Percentiles rank a stretch among this genome's conserved stretches.
Evolutionary conservation across 805 yeast genomes (phyloP).

Genomic region (Ogataea polymorpha): DNA sequence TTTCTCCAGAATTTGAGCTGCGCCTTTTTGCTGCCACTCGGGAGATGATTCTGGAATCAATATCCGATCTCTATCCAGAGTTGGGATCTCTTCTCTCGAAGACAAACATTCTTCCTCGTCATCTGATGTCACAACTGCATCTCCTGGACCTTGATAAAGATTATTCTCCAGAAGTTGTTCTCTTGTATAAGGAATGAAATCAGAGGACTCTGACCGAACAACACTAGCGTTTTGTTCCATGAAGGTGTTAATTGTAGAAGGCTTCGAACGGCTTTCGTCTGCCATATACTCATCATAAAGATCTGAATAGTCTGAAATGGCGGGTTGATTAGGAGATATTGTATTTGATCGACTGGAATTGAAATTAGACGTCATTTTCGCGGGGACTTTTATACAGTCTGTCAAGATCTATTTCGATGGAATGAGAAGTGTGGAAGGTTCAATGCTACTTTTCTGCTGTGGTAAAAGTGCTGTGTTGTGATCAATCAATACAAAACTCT

Average conservation of each 20-base stretch:
- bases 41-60: constrained; percentile 27
- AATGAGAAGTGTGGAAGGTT: no score
- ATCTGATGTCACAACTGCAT: background rate
- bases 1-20: constrained; percentile 51
- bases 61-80: constrained; percentile 1
- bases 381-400: background rate
- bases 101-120: constrained; percentile 1
- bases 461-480: no score
- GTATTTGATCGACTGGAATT: constrained; percentile 13
- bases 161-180: background rate
- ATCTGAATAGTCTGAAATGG: constrained; percentile 22
- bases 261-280: constrained; percentile 6
- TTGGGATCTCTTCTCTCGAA: background rate
- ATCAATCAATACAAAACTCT: background rate
- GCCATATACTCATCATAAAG: constrained; percentile 29
- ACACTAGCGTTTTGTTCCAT: background rate
- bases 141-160: background rate
- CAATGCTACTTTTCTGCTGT: no score
- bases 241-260: background rate
- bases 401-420: background rate
- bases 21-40: constrained; percentile 58
- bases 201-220: constrained; percentile 1
- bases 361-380: constrained; percentile 4
- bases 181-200: constrained; percentile 1
- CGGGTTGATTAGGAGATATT: background rate